phyloP scores from a whole-genome alignment of 2,329 filamentous ascomycete species.

The Cadophora sp. region DNA sequence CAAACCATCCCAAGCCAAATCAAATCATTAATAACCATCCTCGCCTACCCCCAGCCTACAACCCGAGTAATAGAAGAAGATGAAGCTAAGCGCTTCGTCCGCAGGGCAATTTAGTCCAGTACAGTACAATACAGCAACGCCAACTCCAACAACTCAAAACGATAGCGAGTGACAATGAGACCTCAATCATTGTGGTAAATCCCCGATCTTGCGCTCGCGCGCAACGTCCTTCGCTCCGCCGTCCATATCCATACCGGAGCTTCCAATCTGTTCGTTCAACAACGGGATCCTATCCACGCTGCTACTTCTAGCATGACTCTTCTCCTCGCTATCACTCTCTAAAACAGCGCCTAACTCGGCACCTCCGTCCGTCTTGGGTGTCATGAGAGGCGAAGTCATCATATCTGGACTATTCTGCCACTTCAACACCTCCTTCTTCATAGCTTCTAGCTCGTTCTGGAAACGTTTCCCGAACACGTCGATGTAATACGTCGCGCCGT shows the following conservation, averaged over 20 bases:
- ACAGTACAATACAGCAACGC: neutral
- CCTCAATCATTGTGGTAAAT: constrained; percentile 37
- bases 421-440: constrained; percentile 87
- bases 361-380: constrained; percentile 44
- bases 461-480: constrained; percentile 97
- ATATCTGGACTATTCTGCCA: constrained; percentile 74
- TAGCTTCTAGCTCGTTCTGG: constrained; percentile 90
- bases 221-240: constrained; percentile 53
- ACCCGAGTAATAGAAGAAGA: neutral
- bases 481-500: constrained; percentile 97
- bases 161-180: neutral
- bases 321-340: constrained; percentile 26
- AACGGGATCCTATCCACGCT: constrained; percentile 63
- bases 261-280: constrained; percentile 55
- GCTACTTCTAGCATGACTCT: constrained; percentile 29
- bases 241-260: constrained; percentile 52
- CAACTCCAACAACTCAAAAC: neutral
- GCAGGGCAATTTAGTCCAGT: neutral
- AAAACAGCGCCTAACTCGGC: constrained; percentile 31
- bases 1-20: neutral
- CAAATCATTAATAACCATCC: neutral
- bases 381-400: constrained; percentile 49
- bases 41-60: neutral
- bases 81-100: neutral
- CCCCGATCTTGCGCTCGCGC: constrained; percentile 54